Base-by-base conservation (phyloP, 805 yeast genomes). In the Isabelozyma heimii region DNA sequence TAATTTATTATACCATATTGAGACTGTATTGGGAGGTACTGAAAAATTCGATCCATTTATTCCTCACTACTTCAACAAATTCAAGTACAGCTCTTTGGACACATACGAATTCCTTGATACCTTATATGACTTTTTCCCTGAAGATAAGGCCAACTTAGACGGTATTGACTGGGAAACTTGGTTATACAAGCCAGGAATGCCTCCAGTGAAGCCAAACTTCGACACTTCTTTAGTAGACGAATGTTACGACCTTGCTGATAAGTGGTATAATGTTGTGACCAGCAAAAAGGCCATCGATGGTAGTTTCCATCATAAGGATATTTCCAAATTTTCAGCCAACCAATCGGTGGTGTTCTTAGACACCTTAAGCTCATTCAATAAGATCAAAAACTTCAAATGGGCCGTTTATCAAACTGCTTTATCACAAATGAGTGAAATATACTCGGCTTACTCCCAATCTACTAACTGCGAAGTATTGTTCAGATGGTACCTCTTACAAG, bases 291-390 rank as follows among this genome's bases (percentile, higher is more conserved):
- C 45, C 6, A 37, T 35, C 4, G 20, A 26, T 10, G 15, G 6
- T 12, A 43, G 52, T 14, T 87, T 88, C 60, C 58, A 70, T 13
- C 42, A 68, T 0, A 47, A 58, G 1, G 94, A 88, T 59, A 75
- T 87, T 50, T 65, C 64, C 24, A 57, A 66, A 0, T 89, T 90
- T 71, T 74, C 81, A 33, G 80, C 96, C 0, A 85, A 85, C 58
- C 97, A 91, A 68, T 75, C 82, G 51, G 88, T 87, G 40, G 88
- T 90, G 40, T 87, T 91, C 62, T 72, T 91, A 55, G 96, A 89
- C 61, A 73, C 85, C 2, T 66, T 90, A 46, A 76, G 80, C 20
- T 76, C 77, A 3, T 71, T 77, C 35, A 71, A 76, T 51, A 81
- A 81, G 59, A 53, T 54, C 15, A 57, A 49, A 61, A 74, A 53